Percentiles rank a stretch among this genome's conserved stretches.
phyloP scores from a whole-genome alignment of 2,329 filamentous ascomycete species.

The Remersonia thermophila region DNA sequence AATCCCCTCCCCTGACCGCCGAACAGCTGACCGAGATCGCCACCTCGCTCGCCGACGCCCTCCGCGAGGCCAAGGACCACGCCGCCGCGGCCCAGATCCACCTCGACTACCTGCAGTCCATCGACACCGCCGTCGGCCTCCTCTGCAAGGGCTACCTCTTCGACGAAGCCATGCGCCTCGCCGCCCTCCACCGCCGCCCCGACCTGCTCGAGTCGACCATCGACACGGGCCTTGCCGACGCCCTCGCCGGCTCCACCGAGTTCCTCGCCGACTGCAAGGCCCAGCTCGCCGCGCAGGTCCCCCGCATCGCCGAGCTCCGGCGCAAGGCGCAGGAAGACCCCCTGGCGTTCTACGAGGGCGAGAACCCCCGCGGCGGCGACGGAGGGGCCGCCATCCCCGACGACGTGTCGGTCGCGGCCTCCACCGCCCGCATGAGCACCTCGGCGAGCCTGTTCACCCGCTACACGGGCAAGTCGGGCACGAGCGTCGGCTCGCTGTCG shows the following conservation, averaged over 20 bases:
- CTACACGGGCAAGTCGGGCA: conserved; percentile 16
- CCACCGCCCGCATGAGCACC: conserved; percentile 62
- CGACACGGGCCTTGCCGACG: conserved; percentile 68
- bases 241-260: conserved; percentile 72
- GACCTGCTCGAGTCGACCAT: conserved; percentile 56
- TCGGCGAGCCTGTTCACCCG: conserved; percentile 63
- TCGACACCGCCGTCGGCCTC: conserved; percentile 57
- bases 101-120: conserved; percentile 64
- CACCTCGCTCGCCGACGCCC: conserved; percentile 60
- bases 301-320: conserved; percentile 72
- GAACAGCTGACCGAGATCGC: conserved; percentile 56
- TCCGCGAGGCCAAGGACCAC: conserved; percentile 78
- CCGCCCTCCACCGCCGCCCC: conserved; percentile 46
- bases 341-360: conserved; percentile 77
- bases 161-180: conserved; percentile 72
- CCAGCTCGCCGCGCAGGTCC: conserved; percentile 74
- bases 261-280: conserved; percentile 85
- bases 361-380: conserved; percentile 29
- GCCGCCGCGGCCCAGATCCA: conserved; percentile 66
- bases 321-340: conserved; percentile 73
- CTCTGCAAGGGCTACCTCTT: conserved; percentile 84
- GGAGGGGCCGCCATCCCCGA: conserved; percentile 66
- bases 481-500: conserved; percentile 47
- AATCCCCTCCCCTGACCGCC: conserved; percentile 45
- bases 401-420: conserved; percentile 78